Percentiles rank a stretch among this genome's conserved stretches.
Conservation (phyloP, 2,329 filamentous ascomycete genomes). For the Anisogramma anomala region DNA sequence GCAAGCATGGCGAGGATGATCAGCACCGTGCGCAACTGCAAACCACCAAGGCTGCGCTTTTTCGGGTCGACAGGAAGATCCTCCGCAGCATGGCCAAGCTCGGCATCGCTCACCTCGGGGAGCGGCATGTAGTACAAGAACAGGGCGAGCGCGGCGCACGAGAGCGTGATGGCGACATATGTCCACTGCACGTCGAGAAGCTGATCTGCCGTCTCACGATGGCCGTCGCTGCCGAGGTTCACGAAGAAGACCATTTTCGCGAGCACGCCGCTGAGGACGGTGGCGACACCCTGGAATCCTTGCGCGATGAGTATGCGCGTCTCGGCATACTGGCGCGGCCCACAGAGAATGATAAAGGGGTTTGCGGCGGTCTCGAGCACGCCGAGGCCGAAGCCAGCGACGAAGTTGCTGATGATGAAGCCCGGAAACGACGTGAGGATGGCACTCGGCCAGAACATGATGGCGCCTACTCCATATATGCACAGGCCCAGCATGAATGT, state of each 20-base stretch:
- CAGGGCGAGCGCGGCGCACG: constrained; percentile 58
- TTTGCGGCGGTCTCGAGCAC: constrained; percentile 75
- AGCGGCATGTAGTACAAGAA: constrained; percentile 59
- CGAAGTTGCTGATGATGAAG: constrained; percentile 62
- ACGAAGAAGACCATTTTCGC: constrained; percentile 66
- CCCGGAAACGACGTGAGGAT: constrained; percentile 64
- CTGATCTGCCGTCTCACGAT: constrained; percentile 23
- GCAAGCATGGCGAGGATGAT: constrained; percentile 62
- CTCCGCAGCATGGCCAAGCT: constrained; percentile 37
- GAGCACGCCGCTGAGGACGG: constrained; percentile 59
- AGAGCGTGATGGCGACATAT: constrained; percentile 67
- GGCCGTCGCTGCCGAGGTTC: constrained; percentile 29
- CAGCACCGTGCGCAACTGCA: constrained; percentile 42
- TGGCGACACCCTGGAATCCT: constrained; percentile 64
- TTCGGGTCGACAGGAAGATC: constrained; percentile 38
- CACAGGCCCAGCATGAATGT: constrained; percentile 68
- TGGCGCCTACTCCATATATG: constrained; percentile 65
- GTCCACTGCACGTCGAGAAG: constrained; percentile 74
- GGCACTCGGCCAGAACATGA: constrained; percentile 77
- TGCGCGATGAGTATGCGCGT: constrained; percentile 66
- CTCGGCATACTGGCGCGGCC: constrained; percentile 60
- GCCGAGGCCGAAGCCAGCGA: constrained; percentile 65
- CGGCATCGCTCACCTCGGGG: constrained; percentile 46
- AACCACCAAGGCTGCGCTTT: constrained; percentile 36
- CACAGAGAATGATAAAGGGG: constrained; percentile 60